A percentile compares a stretch with the other conserved stretches of the same genome.
Evolutionary conservation across 306 rosid genomes (phyloP).

Genomic region (Castanopsis chinensis): DNA sequence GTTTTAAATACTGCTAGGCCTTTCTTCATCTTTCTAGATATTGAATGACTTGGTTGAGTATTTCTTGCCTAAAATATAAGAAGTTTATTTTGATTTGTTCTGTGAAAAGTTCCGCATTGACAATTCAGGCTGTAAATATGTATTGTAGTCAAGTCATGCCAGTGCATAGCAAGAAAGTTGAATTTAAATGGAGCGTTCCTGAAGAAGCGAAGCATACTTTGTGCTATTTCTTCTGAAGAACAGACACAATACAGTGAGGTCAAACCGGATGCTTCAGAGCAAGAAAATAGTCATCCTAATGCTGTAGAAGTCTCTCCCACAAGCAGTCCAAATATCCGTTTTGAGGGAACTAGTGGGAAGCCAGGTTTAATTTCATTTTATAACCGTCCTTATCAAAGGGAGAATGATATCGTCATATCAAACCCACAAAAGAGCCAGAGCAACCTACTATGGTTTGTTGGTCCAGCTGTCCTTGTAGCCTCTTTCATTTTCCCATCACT

Average conservation of each 20-base stretch:
- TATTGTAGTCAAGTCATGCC: constrained; percentile 48
- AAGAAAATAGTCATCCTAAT: constrained; percentile 29
- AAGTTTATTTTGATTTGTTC: neutral
- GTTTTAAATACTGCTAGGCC: neutral
- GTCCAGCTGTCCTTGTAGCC: constrained; percentile 89
- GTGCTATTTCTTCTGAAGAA: constrained; percentile 73
- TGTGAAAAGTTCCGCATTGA: neutral
- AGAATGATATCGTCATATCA: constrained; percentile 33
- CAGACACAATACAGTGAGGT: constrained; percentile 50
- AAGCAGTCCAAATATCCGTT: constrained; percentile 36
- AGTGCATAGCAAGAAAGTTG: constrained; percentile 37
- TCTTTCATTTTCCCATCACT: constrained; percentile 95
- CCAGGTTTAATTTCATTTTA: constrained; percentile 84
- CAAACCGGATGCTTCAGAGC: constrained; percentile 37
- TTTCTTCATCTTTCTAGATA: neutral
- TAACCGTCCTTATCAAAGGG: constrained; percentile 54
- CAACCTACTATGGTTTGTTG: constrained; percentile 73
- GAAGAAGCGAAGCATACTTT: constrained; percentile 40
- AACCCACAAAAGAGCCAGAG: constrained; percentile 46
- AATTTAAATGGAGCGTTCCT: constrained; percentile 42
- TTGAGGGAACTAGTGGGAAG: constrained; percentile 65
- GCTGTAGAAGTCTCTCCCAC: constrained; percentile 41
- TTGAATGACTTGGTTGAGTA: neutral
- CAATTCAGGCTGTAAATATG: constrained; percentile 3
- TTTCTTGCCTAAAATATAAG: neutral